Evolutionary conservation across 768 basidiomycete species (phyloP), one percentile per base, ranked within the genome.

Genomic region (Trametes meyenii): DNA sequence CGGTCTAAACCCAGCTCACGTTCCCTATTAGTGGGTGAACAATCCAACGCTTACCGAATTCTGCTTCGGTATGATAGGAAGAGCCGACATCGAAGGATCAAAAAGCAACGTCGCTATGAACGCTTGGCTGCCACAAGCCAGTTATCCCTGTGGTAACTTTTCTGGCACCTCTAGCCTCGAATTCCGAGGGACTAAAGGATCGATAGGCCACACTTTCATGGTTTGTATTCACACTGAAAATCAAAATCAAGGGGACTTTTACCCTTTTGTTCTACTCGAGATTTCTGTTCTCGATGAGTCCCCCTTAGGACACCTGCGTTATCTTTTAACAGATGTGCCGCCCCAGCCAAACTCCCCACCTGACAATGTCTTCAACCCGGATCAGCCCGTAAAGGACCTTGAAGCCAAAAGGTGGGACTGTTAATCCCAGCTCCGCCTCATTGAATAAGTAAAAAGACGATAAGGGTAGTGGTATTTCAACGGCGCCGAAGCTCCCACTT

Each of bases 401-500:
- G 79, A 81, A 79, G 79, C 83, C 82, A 85, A 84, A 85, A 85
- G 79, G 82, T 85, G 82, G 81, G 82, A 80, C 80, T 82, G 63
- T 84, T 84, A 80, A 80, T 79, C 83, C 81, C 82, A 85, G 80
- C 81, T 85, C 83, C 82, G 79, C 84, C 74, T 86, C 83, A 87
- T 85, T 79, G 82, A 85, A 84, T 88, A 86, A 86, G 85, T 86
- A 86, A 87, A 84, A 83, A 86, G 80, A 85, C 83, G 75, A 87
- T 86, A 85, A 84, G 83, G 84, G 85, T 88, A 86, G 86, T 86
- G 85, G 85, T 87, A 87, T 87, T 86, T 88, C 86, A 87, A 80
- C 78, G 81, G 81, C 80, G 81, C 84, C 83, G 81, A 79, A 85
- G 83, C 86, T 86, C 86, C 86, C 86, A 86, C 86, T 84, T 86